Evolutionary conservation across 2,329 filamentous ascomycete genomes (phyloP).

Genomic region (Lecanicillium sp.): DNA sequence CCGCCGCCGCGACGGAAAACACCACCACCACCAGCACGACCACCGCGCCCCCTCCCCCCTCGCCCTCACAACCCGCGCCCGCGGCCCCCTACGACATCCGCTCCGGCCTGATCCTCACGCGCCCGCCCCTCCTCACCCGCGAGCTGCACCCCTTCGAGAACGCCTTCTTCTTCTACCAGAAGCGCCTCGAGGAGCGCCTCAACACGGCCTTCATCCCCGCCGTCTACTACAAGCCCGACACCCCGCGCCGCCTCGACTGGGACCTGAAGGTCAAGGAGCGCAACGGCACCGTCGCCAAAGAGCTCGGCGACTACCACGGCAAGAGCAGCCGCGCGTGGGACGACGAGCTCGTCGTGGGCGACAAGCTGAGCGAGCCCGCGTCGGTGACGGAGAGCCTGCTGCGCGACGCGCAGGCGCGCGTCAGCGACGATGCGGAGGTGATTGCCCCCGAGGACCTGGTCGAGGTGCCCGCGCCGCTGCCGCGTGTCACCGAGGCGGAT

Average conservation of each 20-base stretch:
- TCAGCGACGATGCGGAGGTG: constrained; percentile 55
- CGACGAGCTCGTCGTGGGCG: constrained; percentile 78
- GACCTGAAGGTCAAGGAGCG: constrained; percentile 77
- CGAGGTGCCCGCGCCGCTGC: constrained; percentile 62
- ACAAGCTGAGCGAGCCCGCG: constrained; percentile 57
- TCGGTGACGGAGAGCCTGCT: constrained; percentile 63
- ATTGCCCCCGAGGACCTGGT: constrained; percentile 54
- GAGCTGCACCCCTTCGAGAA: constrained; percentile 83
- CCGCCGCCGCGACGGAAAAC: constrained; percentile 18
- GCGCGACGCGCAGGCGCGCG: constrained; percentile 63
- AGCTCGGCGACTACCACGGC: constrained; percentile 79
- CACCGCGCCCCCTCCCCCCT: constrained; percentile 17
- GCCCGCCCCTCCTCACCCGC: constrained; percentile 80
- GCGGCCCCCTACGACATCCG: constrained; percentile 42
- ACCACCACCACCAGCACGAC: constrained; percentile 14
- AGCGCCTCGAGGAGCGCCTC: constrained; percentile 88
- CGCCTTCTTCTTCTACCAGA: constrained; percentile 94
- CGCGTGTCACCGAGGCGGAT: constrained; percentile 74
- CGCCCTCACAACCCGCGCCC: constrained; percentile 15
- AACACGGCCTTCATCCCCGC: constrained; percentile 80
- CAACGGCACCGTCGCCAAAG: constrained; percentile 65
- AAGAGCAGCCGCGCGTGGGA: constrained; percentile 71
- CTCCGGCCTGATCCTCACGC: constrained; percentile 75
- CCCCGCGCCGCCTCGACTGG: constrained; percentile 81
- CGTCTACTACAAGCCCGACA: constrained; percentile 93